A percentile compares a stretch with the other conserved stretches of the same genome.
These are phyloP conservation scores for Skeletonema potamos DNA, from an alignment of 108 stramenopile genomes.

Conservation along the genomic window DNA sequence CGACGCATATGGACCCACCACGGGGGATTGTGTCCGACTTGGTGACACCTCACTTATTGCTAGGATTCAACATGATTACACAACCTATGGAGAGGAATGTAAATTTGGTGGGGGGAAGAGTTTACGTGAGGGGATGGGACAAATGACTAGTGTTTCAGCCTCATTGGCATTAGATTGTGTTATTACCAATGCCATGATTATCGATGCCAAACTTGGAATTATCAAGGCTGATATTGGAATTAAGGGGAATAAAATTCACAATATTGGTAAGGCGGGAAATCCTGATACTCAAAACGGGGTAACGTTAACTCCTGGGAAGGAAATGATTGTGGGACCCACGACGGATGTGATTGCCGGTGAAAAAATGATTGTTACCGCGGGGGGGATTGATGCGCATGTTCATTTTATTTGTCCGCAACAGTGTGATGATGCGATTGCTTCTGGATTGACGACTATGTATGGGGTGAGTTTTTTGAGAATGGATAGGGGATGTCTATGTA, in stretches of 20 bases:
- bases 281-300: conserved; percentile 95
- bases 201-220: conserved; percentile 86
- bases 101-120: conserved; percentile 98
- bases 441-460: conserved; percentile 94
- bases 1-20: conserved; percentile 85
- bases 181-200: conserved; percentile 95
- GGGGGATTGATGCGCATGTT: conserved; percentile 95
- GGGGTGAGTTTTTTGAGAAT: conserved; percentile 40
- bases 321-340: conserved; percentile 88
- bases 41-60: conserved; percentile 91
- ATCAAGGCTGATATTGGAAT: conserved; percentile 96
- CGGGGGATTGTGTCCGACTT: conserved; percentile 84
- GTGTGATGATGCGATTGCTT: conserved; percentile 91
- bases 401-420: conserved; percentile 99
- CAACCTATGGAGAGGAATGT: conserved; percentile 94
- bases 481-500: not conserved
- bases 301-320: conserved; percentile 63
- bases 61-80: conserved; percentile 74
- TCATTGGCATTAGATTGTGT: conserved; percentile 85
- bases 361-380: conserved; percentile 93
- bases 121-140: conserved; percentile 98
- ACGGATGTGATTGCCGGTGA: conserved; percentile 99
- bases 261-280: conserved; percentile 98
- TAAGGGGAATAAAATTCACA: conserved; percentile 88
- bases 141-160: conserved; percentile 73